These are phyloP conservation scores for Annulohypoxylon nitens DNA, from an alignment of 495 filamentous ascomycete genomes.

Conservation along the genomic window DNA sequence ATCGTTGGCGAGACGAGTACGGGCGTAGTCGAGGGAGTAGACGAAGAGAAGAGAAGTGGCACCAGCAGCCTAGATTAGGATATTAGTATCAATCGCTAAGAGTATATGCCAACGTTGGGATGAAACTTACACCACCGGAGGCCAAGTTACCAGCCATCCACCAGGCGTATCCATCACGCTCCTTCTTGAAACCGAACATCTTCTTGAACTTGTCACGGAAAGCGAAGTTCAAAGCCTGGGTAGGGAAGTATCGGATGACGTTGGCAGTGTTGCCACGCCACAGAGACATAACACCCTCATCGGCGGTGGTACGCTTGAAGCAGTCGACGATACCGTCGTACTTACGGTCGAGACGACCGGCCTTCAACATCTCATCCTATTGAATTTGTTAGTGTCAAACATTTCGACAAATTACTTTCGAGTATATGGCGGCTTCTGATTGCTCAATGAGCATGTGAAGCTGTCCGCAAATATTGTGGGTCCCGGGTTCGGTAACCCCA, in stretches of 20 bases:
- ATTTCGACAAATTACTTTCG: slow-evolving; percentile 38
- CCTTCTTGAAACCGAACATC: slow-evolving; percentile 99
- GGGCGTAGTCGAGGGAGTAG: slow-evolving; percentile 99
- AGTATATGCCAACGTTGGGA: neutral
- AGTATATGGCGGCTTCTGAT: slow-evolving; percentile 27
- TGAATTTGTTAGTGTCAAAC: slow-evolving; percentile 41
- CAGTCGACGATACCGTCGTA: slow-evolving; percentile 95
- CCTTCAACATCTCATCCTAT: slow-evolving; percentile 99
- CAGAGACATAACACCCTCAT: slow-evolving; percentile 87
- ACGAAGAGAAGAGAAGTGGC: slow-evolving; percentile 99
- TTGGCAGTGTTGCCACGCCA: slow-evolving; percentile 99
- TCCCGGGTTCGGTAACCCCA: slow-evolving; percentile 6
- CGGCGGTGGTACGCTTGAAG: slow-evolving; percentile 86
- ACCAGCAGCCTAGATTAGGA: slow-evolving; percentile 80
- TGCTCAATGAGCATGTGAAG: slow-evolving; percentile 18
- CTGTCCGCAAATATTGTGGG: slow-evolving; percentile 29
- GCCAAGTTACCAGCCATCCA: slow-evolving; percentile 99
- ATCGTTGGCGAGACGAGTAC: slow-evolving; percentile 99
- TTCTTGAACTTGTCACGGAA: slow-evolving; percentile 99
- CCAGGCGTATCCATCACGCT: slow-evolving; percentile 96
- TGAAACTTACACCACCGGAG: slow-evolving; percentile 93
- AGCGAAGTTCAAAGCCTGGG: slow-evolving; percentile 99
- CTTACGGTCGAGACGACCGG: slow-evolving; percentile 96
- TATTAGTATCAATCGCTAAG: slow-evolving; percentile 19
- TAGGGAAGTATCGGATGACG: slow-evolving; percentile 99